Base-by-base conservation (phyloP, 768 basidiomycete species). In the Rhodocollybia butyracea region DNA sequence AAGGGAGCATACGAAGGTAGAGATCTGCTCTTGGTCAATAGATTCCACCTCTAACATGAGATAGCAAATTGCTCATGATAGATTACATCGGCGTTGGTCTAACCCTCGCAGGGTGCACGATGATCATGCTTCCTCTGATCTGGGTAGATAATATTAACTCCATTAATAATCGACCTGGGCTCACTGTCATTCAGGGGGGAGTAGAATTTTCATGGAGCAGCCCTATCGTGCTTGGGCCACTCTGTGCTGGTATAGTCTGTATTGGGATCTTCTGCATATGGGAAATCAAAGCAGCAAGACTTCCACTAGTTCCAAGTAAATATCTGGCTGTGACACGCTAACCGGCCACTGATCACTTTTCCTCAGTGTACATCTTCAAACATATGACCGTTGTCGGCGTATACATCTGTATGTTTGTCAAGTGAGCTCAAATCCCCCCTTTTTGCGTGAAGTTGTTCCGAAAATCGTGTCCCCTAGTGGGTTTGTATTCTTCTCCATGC, bases 261-360 rank as follows among this genome's bases (percentile, higher is more conserved):
- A 69, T 83, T 5, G 69, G 60, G 0, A 42, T 88, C 2, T 92
- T 91, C 66, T 79, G 88, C 46, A 50, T 82, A 32, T 89, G 85
- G 78, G 89, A 92, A 68, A 84, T 84, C 78, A 86, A 83, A 65
- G 74, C 83, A 2, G 85, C 88, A 1, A 71, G 68, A 48, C 76
- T 91, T 3, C 90, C 89, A 0, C 86, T 90, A 48, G 80, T 91
- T 3, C 88, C 89, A 5, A 84, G 85, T 84, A 61, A n/a, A n/a
- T 48, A 81, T 69, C 54, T 24, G 10, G 21, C 31, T 12, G 22
- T 17, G 21, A 30, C 32, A 27, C 32, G 17, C 19, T 11, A 17
- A 40, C n/a, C n/a, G 2, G 13, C 15, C 11, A 47, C 30, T 48
- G 11, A 22, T 22, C 46, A 13, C n/a, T n/a, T 21, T 40, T 21